phyloP scores from a whole-genome alignment of 306 rosid species.

The Quercus variabilis region DNA sequence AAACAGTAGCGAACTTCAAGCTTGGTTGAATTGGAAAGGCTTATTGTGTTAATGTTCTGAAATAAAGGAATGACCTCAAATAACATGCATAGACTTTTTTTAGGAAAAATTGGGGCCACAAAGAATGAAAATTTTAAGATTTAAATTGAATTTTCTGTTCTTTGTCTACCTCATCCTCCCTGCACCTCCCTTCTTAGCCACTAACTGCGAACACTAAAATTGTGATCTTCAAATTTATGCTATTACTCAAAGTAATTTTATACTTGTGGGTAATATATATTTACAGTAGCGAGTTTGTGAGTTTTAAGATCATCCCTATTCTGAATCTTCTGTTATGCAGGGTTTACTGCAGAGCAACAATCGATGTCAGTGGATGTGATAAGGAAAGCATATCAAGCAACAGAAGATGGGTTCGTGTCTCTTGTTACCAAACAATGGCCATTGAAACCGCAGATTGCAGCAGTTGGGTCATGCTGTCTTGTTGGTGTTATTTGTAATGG shows the following conservation, averaged over 20 bases:
- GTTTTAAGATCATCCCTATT: neutral
- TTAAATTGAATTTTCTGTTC: neutral
- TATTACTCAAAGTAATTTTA: neutral
- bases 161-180: neutral
- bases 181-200: neutral
- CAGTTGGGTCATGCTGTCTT: constrained; percentile 94
- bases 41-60: neutral
- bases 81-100: neutral
- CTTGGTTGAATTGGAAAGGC: neutral
- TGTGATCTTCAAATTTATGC: neutral
- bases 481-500: constrained; percentile 75
- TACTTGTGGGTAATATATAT: neutral
- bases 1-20: neutral
- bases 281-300: neutral
- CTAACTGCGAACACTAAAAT: neutral
- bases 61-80: neutral
- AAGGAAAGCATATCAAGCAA: constrained; percentile 85
- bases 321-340: constrained; percentile 35
- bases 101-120: neutral
- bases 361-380: constrained; percentile 74
- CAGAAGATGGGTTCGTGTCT: constrained; percentile 82
- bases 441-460: constrained; percentile 74
- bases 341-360: constrained; percentile 76
- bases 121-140: neutral
- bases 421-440: constrained; percentile 69